Conservation (phyloP, 169 alveolate species). For the Plasmodium relictum region DNA sequence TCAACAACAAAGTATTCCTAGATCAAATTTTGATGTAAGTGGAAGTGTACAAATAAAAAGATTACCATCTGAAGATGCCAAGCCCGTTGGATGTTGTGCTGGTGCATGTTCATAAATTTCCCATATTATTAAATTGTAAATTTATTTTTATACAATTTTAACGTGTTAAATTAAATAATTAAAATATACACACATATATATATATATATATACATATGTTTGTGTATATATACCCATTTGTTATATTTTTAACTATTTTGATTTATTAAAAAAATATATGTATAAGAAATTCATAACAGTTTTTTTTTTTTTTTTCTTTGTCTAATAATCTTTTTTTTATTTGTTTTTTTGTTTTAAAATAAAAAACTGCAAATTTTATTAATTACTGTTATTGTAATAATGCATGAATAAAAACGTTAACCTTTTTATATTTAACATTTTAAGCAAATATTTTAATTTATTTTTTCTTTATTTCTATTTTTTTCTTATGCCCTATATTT, state of each 20-base stretch:
- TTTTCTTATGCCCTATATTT: no score
- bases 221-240: neutral
- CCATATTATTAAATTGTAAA: neutral
- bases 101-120: slow-evolving; percentile 35
- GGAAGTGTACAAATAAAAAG: slow-evolving; percentile 71
- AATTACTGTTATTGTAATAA: slow-evolving; percentile 7
- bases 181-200: neutral
- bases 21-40: slow-evolving; percentile 38
- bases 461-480: no score
- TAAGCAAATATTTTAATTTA: no score
- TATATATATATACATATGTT: slow-evolving; percentile 1
- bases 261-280: slow-evolving; percentile 1
- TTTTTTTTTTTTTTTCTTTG: neutral
- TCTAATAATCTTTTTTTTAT: neutral
- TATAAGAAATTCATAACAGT: neutral
- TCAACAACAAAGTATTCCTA: slow-evolving; percentile 32
- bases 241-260: slow-evolving; percentile 9
- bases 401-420: slow-evolving; percentile 1
- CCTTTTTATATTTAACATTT: neutral
- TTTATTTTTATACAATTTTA: neutral
- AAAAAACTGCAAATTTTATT: neutral
- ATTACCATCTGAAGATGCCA: slow-evolving; percentile 72
- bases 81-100: slow-evolving; percentile 73
- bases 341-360: neutral
- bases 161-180: slow-evolving; percentile 8